These are phyloP conservation scores for Panus rudis DNA, from an alignment of 768 basidiomycete genomes.

Conservation along the genomic window DNA sequence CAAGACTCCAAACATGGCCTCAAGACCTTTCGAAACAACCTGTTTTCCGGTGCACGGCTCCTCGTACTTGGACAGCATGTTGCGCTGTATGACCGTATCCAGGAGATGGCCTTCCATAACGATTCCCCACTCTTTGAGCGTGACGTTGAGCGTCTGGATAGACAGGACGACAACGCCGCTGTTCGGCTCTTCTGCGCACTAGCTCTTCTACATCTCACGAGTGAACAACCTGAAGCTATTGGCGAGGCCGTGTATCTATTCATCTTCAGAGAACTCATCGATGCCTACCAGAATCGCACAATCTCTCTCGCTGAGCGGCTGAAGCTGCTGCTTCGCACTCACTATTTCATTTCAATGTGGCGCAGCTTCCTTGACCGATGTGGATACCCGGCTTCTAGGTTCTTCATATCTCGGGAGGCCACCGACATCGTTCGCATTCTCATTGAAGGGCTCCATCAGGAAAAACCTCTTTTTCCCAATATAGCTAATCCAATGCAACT, in stretches of 20 bases:
- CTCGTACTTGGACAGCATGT: constrained; percentile 19
- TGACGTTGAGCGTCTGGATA: constrained; percentile 33
- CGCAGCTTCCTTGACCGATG: constrained; percentile 9
- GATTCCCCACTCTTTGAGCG: constrained; percentile 21
- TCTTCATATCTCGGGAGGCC: constrained; percentile 30
- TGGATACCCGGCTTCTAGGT: constrained; percentile 11
- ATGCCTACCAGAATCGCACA: constrained; percentile 22
- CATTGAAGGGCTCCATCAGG: constrained; percentile 24
- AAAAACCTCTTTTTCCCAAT: too few species aligned
- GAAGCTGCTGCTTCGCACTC: constrained; percentile 17
- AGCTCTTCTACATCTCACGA: constrained; percentile 19
- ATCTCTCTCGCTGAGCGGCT: constrained; percentile 18
- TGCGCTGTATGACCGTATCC: constrained; percentile 16
- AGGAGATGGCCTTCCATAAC: constrained; percentile 9
- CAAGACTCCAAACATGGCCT: constrained; percentile 32
- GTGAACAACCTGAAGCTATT: constrained; percentile 19
- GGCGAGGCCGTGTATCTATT: constrained; percentile 33
- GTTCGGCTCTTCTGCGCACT: constrained; percentile 31
- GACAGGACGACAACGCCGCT: constrained; percentile 40
- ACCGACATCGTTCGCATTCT: constrained; percentile 26
- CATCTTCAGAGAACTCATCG: constrained; percentile 23
- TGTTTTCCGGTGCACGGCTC: constrained; percentile 26
- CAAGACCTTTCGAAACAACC: constrained; percentile 30
- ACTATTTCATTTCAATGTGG: constrained; percentile 23
- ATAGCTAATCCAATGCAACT: too few species aligned